Evolutionary conservation across 2,329 filamentous ascomycete genomes (phyloP).

Genomic region (Diplodia seriata): DNA sequence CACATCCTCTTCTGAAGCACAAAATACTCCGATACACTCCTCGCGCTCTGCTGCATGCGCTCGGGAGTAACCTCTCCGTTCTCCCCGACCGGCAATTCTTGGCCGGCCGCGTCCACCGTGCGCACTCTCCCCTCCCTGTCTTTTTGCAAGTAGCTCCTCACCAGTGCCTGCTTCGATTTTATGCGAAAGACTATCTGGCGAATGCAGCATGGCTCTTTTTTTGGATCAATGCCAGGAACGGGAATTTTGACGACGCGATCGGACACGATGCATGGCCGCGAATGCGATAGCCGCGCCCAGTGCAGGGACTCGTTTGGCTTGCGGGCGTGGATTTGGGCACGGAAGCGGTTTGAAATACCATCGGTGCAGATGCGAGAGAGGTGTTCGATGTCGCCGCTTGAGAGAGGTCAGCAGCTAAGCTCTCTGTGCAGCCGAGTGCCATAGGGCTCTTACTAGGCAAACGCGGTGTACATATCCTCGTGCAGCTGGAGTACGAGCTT

Average conservation of each 20-base stretch:
- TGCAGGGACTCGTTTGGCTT: conserved; percentile 57
- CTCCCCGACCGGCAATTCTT: conserved; percentile 15
- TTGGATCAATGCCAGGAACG: conserved; percentile 38
- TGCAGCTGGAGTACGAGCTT: conserved; percentile 67
- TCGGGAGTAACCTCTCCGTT: conserved; percentile 30
- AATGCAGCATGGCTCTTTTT: conserved; percentile 48
- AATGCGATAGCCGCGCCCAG: conserved; percentile 39
- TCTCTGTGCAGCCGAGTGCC: background rate
- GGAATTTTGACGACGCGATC: conserved; percentile 61
- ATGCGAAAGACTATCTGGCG: conserved; percentile 69
- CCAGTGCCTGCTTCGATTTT: conserved; percentile 58
- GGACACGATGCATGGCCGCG: conserved; percentile 61
- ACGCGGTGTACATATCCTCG: conserved; percentile 65
- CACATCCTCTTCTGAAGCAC: conserved; percentile 64
- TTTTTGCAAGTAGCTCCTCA: conserved; percentile 33
- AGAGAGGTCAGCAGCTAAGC: background rate
- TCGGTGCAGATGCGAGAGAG: conserved; percentile 57
- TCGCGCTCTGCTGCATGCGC: conserved; percentile 36
- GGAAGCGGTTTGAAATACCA: conserved; percentile 60
- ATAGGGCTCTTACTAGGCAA: conserved; percentile 54
- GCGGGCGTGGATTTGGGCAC: conserved; percentile 62
- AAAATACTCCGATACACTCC: conserved; percentile 68
- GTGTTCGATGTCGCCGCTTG: conserved; percentile 20
- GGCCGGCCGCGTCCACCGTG: conserved; percentile 38
- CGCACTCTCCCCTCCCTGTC: conserved; percentile 47